Base-by-base conservation (phyloP, 805 yeast genomes). In the Yarrowia phangngaensis region DNA sequence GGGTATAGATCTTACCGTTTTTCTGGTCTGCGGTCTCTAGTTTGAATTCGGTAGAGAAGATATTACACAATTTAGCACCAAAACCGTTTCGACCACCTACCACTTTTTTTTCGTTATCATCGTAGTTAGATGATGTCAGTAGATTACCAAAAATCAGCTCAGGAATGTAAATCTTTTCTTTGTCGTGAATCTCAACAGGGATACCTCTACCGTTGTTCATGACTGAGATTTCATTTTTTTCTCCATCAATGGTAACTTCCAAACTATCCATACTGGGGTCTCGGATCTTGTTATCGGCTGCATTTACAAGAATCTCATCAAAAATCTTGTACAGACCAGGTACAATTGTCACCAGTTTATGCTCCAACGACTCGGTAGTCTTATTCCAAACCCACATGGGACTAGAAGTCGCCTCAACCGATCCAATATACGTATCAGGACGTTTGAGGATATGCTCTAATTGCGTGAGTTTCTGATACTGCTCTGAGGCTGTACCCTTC, bases 31-130 rank as follows among this genome's bases (percentile, higher is more conserved):
- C 90, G 6, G 98, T 92, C 63, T 88, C 96, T 20, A 92, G 74
- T 11, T 72, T 75, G 62, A 92, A 92, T 59, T 83, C 82, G 4
- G 88, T 84, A 19, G 96, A 87, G 65, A 90, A 92, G 54, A 92
- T 92, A 65, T 92, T 92, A 77, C 98, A 92, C 50, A 92, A 66
- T 61, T 92, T 92, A 40, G 98, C 98, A 67, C 98, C 98, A 63
- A 80, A 92, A 55, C 98, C 98, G 64, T 92, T 92, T 71, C 98
- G 80, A 66, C 98, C 98, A 70, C 98, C 98, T 2, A 95, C 86
- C 24, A 92, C 97, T 65, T 92, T 92, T 67, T 86, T 85, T 61
- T 92, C 85, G 55, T 90, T 78, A 64, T 92, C 98, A 64, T 92
- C 95, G 64, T 92, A 92, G 67, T 92, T 92, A 20, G 95, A 85